phyloP scores from a whole-genome alignment of 768 basidiomycete species.

The Mycena pura region DNA sequence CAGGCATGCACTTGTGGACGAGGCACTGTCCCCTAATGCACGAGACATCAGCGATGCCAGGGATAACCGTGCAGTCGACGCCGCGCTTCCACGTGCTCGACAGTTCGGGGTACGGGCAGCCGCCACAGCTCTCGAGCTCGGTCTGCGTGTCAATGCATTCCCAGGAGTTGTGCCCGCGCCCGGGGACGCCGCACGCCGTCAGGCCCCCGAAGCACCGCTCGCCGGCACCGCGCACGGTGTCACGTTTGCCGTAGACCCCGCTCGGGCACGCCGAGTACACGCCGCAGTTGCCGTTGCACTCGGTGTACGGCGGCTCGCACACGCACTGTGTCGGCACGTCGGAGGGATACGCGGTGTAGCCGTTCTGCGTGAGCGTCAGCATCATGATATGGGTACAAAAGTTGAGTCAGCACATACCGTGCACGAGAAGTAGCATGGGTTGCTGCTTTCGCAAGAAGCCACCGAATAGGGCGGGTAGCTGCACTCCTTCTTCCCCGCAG shows the following conservation, averaged over 20 bases:
- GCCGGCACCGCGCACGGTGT: slow-evolving; percentile 25
- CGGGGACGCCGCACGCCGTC: slow-evolving; percentile 52
- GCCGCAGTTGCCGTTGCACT: slow-evolving; percentile 60
- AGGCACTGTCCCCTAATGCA: slow-evolving; percentile 51
- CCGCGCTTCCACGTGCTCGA: slow-evolving; percentile 39
- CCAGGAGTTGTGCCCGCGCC: slow-evolving; percentile 46
- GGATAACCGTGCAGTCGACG: slow-evolving; percentile 60
- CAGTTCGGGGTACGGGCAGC: slow-evolving; percentile 45
- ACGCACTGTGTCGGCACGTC: slow-evolving; percentile 45
- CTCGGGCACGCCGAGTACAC: slow-evolving; percentile 42
- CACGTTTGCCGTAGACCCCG: slow-evolving; percentile 39
- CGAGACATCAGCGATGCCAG: slow-evolving; percentile 55
- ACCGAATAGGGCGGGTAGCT: slow-evolving; percentile 48
- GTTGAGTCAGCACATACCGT: slow-evolving; percentile 31
- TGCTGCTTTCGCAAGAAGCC: slow-evolving; percentile 41
- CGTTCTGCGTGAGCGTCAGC: slow-evolving; percentile 14
- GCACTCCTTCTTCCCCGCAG: slow-evolving; percentile 36
- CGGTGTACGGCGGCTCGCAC: slow-evolving; percentile 46
- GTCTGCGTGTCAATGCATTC: slow-evolving; percentile 55
- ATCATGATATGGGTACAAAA: not conserved
- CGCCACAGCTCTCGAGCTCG: slow-evolving; percentile 65
- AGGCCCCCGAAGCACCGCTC: slow-evolving; percentile 43
- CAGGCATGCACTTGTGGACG: slow-evolving; percentile 52
- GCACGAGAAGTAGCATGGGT: slow-evolving; percentile 55
- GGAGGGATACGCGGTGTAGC: slow-evolving; percentile 39